Conservation (phyloP, 495 filamentous ascomycete species). For the Aspergillus sclerotiicarbonarius region DNA sequence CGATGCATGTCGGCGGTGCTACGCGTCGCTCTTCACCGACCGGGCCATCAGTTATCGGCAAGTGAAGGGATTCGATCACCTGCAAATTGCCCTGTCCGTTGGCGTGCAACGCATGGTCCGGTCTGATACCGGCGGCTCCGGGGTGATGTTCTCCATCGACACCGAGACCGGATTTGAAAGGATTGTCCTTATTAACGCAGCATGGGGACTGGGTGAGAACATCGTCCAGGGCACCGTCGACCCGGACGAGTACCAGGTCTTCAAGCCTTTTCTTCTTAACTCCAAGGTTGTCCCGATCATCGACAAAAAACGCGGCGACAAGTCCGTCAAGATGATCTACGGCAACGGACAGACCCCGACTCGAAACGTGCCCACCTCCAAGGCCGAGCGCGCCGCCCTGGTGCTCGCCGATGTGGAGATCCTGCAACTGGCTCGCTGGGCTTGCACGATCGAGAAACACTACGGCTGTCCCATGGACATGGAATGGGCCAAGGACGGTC, state of each 20-base stretch:
- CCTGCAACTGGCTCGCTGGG: constrained; percentile 35
- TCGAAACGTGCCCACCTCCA: constrained; percentile 36
- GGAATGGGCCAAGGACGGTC: constrained; percentile 39
- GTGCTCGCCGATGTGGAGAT: constrained; percentile 33
- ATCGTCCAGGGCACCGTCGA: constrained; percentile 36
- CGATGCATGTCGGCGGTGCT: constrained; percentile 31
- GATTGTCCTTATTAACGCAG: constrained; percentile 35
- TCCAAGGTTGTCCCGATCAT: constrained; percentile 11
- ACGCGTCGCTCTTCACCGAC: constrained; percentile 37
- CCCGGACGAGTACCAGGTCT: constrained; percentile 39
- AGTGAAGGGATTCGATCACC: constrained; percentile 33
- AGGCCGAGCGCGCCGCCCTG: constrained; percentile 30
- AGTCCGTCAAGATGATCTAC: constrained; percentile 20
- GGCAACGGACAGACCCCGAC: constrained; percentile 20
- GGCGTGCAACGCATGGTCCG: constrained; percentile 39
- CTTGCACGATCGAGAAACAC: constrained; percentile 32
- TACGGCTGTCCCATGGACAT: constrained; percentile 39
- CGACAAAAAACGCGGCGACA: constrained; percentile 17
- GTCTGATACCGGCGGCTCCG: constrained; percentile 30
- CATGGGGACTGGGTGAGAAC: constrained; percentile 39
- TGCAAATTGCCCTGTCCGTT: constrained; percentile 31
- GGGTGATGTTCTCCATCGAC: constrained; percentile 40
- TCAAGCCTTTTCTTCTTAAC: constrained; percentile 25
- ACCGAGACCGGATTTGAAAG: constrained; percentile 37
- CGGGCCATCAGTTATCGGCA: constrained; percentile 36